phyloP scores from a whole-genome alignment of 371 early-diverging fungal genomes.

The Chytridium lagenaria region DNA sequence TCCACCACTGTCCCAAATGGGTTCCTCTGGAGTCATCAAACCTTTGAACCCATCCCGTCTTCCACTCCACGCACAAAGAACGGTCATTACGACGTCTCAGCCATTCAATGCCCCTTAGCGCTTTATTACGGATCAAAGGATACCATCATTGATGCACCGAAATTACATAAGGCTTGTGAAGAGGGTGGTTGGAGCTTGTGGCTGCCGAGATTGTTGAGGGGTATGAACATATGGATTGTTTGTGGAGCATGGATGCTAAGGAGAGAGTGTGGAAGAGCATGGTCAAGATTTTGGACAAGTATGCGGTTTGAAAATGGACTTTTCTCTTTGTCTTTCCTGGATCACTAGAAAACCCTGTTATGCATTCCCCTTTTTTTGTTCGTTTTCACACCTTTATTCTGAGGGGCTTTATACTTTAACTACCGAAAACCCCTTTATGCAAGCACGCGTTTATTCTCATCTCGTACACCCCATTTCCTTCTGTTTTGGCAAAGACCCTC shows the following conservation, averaged over 20 bases:
- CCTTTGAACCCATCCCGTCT: conserved; percentile 18
- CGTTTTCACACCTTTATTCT: neutral
- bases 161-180: conserved; percentile 49
- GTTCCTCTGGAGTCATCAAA: conserved; percentile 41
- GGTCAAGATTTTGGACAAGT: conserved; percentile 31
- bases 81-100: conserved; percentile 25
- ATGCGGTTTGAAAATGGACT: conserved; percentile 12
- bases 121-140: conserved; percentile 63
- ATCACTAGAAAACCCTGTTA: neutral
- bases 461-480: too few relatives aligned
- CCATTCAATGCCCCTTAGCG: conserved; percentile 49
- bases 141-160: conserved; percentile 58
- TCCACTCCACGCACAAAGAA: neutral
- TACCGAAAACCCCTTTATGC: too few relatives aligned
- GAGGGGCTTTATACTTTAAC: too few relatives aligned
- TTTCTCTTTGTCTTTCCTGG: neutral
- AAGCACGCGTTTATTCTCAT: too few relatives aligned
- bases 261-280: conserved; percentile 38
- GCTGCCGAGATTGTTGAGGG: conserved; percentile 58
- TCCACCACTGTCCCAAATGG: conserved; percentile 62
- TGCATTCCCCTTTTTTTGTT: neutral
- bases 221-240: conserved; percentile 67
- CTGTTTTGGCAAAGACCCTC: too few relatives aligned
- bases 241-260: conserved; percentile 55
- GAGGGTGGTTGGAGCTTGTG: conserved; percentile 47